Evolutionary conservation across 2,329 filamentous ascomycete species (phyloP), one percentile per base, ranked within the genome.

Genomic region (Trichoderma cornu-damae): DNA sequence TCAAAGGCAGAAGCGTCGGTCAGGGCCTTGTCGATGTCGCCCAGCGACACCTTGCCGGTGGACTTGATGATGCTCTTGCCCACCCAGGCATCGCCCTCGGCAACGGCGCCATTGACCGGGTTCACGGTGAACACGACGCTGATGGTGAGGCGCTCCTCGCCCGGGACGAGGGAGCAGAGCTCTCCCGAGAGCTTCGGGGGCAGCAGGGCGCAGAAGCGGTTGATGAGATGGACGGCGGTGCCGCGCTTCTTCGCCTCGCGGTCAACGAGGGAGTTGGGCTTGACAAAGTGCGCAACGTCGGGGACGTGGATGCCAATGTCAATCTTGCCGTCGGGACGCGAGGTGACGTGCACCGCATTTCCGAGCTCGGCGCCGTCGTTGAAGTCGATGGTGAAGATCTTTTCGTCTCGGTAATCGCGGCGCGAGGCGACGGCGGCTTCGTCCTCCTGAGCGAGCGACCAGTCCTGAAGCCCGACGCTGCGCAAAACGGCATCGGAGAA

Each of bases 201-300:
- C 35, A 99, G 83, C 81, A 99, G 86, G 79, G 93, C 80, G 83
- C 93, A 79, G 77, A 87, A 77, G 34, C 91, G 86, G 77, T 96
- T 94, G 76, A 96, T 88, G 62, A 99, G 80, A 69, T 97, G 95
- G 22, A 99, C 94, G 34, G 91, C 92, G 58, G 92, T 97, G 60
- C 93, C 93, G 63, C 94, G 90, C 81, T 97, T 99, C 83, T 94
- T 96, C 9, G 94, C 94, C 75, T 99, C 94, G 46, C 94, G 88
- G 68, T 99, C 94, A 50, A 97, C 92, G 44, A 97, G 83, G 14
- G 92, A 96, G 77, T 95, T 96, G 47, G 87, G 81, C 80, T 97
- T 97, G 71, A 99, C 90, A 70, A 99, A 99, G 75, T 99, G 90
- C 60, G 94, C 87, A 64, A 97, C 87, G 72, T 99, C 94, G 30